phyloP scores from a whole-genome alignment of 2,329 filamentous ascomycete genomes.

The Calonectria pauciramosa region DNA sequence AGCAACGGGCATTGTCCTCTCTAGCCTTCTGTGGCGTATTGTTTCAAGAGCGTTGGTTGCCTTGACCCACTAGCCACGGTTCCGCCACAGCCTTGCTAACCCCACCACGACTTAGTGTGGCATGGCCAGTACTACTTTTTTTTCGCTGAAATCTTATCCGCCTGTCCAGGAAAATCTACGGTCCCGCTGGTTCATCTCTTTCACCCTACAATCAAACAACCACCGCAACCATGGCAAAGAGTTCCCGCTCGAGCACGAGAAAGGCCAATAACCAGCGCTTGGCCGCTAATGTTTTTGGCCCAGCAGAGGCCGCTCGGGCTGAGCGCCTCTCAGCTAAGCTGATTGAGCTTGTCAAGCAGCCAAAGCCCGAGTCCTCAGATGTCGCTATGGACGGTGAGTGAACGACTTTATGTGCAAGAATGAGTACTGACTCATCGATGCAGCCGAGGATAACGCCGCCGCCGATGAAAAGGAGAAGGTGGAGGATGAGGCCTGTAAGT shows the following conservation, averaged over 20 bases:
- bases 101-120: conserved; percentile 15
- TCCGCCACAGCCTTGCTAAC: conserved; percentile 32
- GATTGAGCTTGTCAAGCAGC: conserved; percentile 82
- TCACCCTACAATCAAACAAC: conserved; percentile 13
- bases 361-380: conserved; percentile 73
- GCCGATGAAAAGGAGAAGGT: conserved; percentile 49
- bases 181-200: conserved; percentile 30
- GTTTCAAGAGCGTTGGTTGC: background rate
- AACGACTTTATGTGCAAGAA: background rate
- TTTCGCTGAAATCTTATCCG: conserved; percentile 27
- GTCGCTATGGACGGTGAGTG: conserved; percentile 61
- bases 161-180: conserved; percentile 20
- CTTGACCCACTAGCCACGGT: conserved; percentile 29
- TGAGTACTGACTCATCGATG: conserved; percentile 17
- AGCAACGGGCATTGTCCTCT: conserved; percentile 23
- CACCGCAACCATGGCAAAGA: conserved; percentile 82
- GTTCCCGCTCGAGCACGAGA: conserved; percentile 80
- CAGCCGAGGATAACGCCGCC: conserved; percentile 47
- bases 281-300: conserved; percentile 86
- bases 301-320: conserved; percentile 82
- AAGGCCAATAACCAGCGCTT: conserved; percentile 89
- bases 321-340: conserved; percentile 90
- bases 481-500: conserved; percentile 43
- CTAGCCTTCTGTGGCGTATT: conserved; percentile 11
- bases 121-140: conserved; percentile 37